These are phyloP conservation scores for Fusarium pseudoanthophilum DNA, from an alignment of 2,329 filamentous ascomycete species.

Conservation along the genomic window DNA sequence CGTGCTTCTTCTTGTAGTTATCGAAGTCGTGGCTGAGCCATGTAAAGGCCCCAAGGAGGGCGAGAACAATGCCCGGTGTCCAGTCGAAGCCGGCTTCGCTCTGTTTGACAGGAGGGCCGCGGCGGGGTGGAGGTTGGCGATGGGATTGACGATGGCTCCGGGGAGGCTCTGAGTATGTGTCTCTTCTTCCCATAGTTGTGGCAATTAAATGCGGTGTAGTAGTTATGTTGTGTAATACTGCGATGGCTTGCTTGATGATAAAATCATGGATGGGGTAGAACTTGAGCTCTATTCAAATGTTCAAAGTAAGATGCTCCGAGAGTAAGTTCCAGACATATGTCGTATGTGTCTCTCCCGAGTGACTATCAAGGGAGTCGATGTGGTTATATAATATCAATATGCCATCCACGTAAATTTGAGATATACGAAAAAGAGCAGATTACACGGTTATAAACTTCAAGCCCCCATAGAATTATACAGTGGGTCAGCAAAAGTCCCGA, in stretches of 20 bases:
- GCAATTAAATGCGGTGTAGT: not conserved
- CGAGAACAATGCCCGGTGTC: slow-evolving; percentile 53
- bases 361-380: not conserved
- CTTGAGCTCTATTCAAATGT: not conserved
- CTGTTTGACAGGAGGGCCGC: slow-evolving; percentile 48
- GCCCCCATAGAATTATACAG: not conserved
- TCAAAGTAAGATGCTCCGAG: not conserved
- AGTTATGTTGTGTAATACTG: not conserved
- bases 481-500: too few species aligned
- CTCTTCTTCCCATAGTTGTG: slow-evolving; percentile 33
- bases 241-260: not conserved
- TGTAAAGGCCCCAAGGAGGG: slow-evolving; percentile 49
- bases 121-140: slow-evolving; percentile 10
- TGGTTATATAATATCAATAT: not conserved
- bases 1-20: slow-evolving; percentile 19
- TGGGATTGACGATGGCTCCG: slow-evolving; percentile 9
- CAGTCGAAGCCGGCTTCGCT: slow-evolving; percentile 53
- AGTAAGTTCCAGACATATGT: not conserved
- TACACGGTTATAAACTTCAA: slow-evolving; percentile 20
- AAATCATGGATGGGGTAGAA: not conserved
- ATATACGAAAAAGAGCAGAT: not conserved
- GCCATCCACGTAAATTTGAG: not conserved
- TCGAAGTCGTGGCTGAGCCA: slow-evolving; percentile 54
- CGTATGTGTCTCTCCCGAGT: slow-evolving; percentile 1
- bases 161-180: slow-evolving; percentile 29